phyloP scores from a whole-genome alignment of 208 protist genomes.

The Blastocrithidia nonstop region DNA sequence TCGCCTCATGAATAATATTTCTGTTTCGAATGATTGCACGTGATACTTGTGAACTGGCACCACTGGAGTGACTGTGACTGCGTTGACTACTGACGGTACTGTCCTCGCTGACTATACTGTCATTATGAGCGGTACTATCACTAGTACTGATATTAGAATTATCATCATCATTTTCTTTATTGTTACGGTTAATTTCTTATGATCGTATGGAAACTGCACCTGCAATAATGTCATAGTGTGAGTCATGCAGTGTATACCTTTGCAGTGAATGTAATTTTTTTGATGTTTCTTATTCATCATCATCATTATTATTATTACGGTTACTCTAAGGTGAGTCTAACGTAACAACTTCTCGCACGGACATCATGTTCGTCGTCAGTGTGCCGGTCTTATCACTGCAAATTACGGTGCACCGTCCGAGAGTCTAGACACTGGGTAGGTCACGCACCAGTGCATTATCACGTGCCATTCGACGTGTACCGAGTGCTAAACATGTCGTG shows the following conservation, averaged over 20 bases:
- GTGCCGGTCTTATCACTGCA: constrained; percentile 99
- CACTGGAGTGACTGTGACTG: too few relatives aligned
- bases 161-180: too few relatives aligned
- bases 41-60: too few relatives aligned
- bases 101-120: too few relatives aligned
- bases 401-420: constrained; percentile 95
- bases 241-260: too few relatives aligned
- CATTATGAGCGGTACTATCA: too few relatives aligned
- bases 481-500: constrained; percentile 93
- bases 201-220: too few relatives aligned
- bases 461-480: constrained; percentile 91
- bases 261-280: background rate
- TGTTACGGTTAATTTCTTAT: too few relatives aligned
- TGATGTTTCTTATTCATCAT: background rate
- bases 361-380: constrained; percentile 97
- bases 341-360: constrained; percentile 60
- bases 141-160: too few relatives aligned
- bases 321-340: constrained; percentile 22
- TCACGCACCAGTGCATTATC: constrained; percentile 90
- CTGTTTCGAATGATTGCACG: too few relatives aligned
- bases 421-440: constrained; percentile 94
- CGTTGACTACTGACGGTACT: too few relatives aligned
- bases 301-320: constrained; percentile 10
- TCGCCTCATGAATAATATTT: constrained; percentile 2
- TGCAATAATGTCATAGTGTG: too few relatives aligned